These are phyloP conservation scores for Saxophila tyrrhenica DNA, from an alignment of 495 filamentous ascomycete genomes.

Conservation along the genomic window DNA sequence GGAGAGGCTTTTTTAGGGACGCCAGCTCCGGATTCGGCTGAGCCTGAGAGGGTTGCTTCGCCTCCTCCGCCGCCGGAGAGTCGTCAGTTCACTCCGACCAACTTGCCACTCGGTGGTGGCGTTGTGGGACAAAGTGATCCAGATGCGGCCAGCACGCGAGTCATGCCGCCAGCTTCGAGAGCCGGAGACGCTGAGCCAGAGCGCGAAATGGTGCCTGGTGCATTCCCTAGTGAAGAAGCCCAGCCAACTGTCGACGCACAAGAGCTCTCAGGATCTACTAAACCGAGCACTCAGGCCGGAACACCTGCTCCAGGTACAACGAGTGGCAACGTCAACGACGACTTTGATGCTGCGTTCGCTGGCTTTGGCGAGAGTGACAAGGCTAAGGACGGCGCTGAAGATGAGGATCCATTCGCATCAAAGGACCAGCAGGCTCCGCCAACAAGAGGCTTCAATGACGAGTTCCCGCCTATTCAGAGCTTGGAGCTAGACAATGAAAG, in stretches of 20 bases:
- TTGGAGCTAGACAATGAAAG: slow-evolving; percentile 47
- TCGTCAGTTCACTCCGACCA: slow-evolving; percentile 42
- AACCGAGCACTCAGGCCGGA: not conserved
- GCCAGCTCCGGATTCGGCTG: not conserved
- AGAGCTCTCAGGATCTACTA: slow-evolving; percentile 2
- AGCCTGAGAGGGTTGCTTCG: not conserved
- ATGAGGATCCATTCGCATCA: slow-evolving; percentile 21
- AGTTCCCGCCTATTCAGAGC: slow-evolving; percentile 73
- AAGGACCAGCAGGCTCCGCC: not conserved
- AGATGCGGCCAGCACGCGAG: slow-evolving; percentile 41
- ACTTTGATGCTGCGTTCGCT: slow-evolving; percentile 65
- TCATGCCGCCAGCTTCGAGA: slow-evolving; percentile 67
- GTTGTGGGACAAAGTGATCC: not conserved
- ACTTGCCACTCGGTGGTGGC: slow-evolving; percentile 10
- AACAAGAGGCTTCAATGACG: slow-evolving; percentile 41
- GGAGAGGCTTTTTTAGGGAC: slow-evolving; percentile 7
- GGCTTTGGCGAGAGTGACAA: slow-evolving; percentile 41
- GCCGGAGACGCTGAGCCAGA: slow-evolving; percentile 36
- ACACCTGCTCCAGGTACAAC: not conserved
- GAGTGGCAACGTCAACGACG: slow-evolving; percentile 46
- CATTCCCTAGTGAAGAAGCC: slow-evolving; percentile 44
- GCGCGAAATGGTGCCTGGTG: slow-evolving; percentile 31
- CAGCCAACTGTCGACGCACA: slow-evolving; percentile 9
- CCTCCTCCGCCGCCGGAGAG: slow-evolving; percentile 49
- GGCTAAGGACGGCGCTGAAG: slow-evolving; percentile 20